Evolutionary conservation across 2,329 filamentous ascomycete species (phyloP), one percentile per base, ranked within the genome.

Genomic region (Aureobasidium melanogenum): DNA sequence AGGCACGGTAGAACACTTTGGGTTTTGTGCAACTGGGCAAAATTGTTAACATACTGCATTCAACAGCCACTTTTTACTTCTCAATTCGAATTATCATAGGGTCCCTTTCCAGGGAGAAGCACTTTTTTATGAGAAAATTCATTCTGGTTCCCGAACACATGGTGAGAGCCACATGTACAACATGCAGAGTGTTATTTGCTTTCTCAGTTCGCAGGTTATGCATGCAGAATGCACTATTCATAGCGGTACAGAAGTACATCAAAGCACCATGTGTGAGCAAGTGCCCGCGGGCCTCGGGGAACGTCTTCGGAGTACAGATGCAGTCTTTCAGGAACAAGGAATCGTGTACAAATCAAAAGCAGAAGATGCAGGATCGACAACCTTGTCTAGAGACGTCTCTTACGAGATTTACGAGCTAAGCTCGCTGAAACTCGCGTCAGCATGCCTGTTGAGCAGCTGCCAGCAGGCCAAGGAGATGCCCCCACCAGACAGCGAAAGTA

Each of bases 171-270:
- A 24, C 14, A 28, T n/a, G 50, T 19, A 22, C 7, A 14, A n/a
- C n/a, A n/a, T n/a, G n/a, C 24, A 19, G 17, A 7, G 17, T 1
- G 10, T 26, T 24, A 39, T 54, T 54, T 54, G 36, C 50, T 41
- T 41, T 54, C 10, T 32, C 10, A 24, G 52, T 43, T 44, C 26
- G 38, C 26, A 56, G 38, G 7, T 7, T 12, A 28, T 15, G 2
- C 7, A 57, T 57, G 54, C 54, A 57, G 24, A 41, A 30, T 57
- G 39, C 28, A 32, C 54, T 57, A 57, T 46, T 57, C 41, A 46
- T 57, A 57, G 54, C 36, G 39, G 39, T 57, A 57, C 30, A 14
- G 19, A 10, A 24, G 54, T 34, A 57, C 54, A 43, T 41, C 19
- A 15, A 54, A 15, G 44, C 44, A 47, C 44, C 7, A 17, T 4